A percentile compares a stretch with the other conserved stretches of the same genome.
Conservation (phyloP, 257 asterid species). For the Scutellaria baicalensis region DNA sequence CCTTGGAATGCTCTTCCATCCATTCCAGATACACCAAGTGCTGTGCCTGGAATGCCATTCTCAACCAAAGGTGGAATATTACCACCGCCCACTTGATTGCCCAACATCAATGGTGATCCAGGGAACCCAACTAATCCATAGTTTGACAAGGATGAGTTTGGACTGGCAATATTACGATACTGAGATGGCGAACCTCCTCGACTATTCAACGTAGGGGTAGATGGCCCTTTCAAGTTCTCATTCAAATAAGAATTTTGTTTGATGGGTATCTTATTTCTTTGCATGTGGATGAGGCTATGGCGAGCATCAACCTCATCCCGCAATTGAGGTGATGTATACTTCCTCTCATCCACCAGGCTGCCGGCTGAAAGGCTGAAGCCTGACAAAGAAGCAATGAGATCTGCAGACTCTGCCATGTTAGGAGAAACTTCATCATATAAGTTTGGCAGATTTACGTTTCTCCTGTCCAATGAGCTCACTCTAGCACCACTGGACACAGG, state of each 20-base stretch:
- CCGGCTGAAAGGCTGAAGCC: slow-evolving; percentile 53
- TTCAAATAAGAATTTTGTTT: slow-evolving; percentile 25
- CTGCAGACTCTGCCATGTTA: slow-evolving; percentile 32
- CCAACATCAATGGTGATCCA: slow-evolving; percentile 40
- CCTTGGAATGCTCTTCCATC: slow-evolving; percentile 40
- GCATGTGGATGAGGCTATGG: slow-evolving; percentile 29
- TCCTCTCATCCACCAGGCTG: slow-evolving; percentile 37
- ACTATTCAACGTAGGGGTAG: slow-evolving; percentile 24
- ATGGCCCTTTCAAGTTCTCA: slow-evolving; percentile 34
- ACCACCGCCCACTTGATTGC: slow-evolving; percentile 37
- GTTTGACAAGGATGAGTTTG: slow-evolving; percentile 40
- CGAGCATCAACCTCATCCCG: slow-evolving; percentile 27
- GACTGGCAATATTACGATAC: slow-evolving; percentile 39
- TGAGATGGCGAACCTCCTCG: slow-evolving; percentile 46
- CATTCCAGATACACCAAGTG: slow-evolving; percentile 39
- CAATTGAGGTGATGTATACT: slow-evolving; percentile 26
- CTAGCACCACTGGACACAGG: slow-evolving; percentile 44
- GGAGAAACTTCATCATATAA: slow-evolving; percentile 26
- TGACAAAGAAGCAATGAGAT: slow-evolving; percentile 56
- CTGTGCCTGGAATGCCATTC: slow-evolving; percentile 33
- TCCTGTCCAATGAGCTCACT: slow-evolving; percentile 31
- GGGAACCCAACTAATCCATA: slow-evolving; percentile 48
- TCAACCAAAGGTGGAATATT: slow-evolving; percentile 45
- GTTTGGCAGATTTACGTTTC: slow-evolving; percentile 20
- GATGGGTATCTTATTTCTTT: slow-evolving; percentile 27